Evolutionary conservation across 306 rosid species (phyloP).

Genomic region (Luffa aegyptiaca): DNA sequence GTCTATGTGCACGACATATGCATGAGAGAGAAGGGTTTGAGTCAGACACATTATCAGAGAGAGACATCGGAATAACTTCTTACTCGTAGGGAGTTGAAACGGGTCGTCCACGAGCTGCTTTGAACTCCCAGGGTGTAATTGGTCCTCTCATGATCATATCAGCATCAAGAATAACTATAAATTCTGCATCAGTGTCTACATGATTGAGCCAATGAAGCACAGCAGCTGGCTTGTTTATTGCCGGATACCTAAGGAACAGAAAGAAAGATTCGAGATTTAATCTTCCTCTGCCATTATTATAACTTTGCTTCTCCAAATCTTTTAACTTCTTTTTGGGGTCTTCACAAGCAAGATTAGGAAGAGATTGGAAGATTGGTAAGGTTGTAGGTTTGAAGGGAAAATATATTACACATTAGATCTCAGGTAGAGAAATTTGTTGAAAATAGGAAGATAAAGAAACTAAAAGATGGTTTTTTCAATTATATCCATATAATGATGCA

Average conservation of each 20-base stretch:
- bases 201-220: constrained; percentile 99
- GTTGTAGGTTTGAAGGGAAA: background rate
- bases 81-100: constrained; percentile 99
- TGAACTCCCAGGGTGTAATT: constrained; percentile 96
- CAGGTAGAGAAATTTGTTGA: background rate
- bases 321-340: background rate
- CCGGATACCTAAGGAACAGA: constrained; percentile 75
- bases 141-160: constrained; percentile 98
- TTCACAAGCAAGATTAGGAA: background rate
- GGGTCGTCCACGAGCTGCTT: constrained; percentile 78
- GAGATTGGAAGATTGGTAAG: background rate
- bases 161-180: constrained; percentile 93
- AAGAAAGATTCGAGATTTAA: background rate
- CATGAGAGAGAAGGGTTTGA: background rate
- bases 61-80: constrained; percentile 10
- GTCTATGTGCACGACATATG: background rate
- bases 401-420: background rate
- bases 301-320: background rate
- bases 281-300: background rate
- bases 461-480: background rate
- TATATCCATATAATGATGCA: background rate
- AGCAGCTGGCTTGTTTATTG: constrained; percentile 96
- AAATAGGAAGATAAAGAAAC: background rate
- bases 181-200: constrained; percentile 74
- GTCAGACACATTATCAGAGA: background rate